Evolutionary conservation across 257 asterid genomes (phyloP).

Genomic region (Sherardia arvensis): DNA sequence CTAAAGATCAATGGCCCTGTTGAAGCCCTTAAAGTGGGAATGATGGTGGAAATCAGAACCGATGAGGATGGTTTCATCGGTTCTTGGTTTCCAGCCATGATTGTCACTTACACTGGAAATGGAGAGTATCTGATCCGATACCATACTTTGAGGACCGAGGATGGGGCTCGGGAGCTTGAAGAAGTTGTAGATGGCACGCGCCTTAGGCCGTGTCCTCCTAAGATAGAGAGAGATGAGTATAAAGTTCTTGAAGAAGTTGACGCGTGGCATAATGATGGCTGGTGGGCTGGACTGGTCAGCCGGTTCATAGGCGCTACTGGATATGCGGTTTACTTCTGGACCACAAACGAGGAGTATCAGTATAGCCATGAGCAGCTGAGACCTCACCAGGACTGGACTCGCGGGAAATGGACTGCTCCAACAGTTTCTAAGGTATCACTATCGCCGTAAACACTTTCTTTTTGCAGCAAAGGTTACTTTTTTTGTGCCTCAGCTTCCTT

Average conservation of each 20-base stretch:
- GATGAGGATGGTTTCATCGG: not conserved
- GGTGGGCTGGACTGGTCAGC: conserved; percentile 67
- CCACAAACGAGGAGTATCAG: conserved; percentile 19
- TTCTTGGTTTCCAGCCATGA: not conserved
- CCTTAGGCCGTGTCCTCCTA: not conserved
- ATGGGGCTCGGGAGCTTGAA: not conserved
- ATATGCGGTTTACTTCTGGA: conserved; percentile 31
- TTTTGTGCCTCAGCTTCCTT: no score
- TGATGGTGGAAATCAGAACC: not conserved
- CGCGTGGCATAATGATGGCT: conserved; percentile 64
- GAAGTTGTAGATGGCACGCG: no score
- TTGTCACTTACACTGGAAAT: not conserved
- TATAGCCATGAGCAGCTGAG: conserved; percentile 33
- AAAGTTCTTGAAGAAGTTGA: conserved; percentile 14
- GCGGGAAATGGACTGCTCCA: not conserved
- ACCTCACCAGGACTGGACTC: conserved; percentile 47
- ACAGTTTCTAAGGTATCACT: no score
- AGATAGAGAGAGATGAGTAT: not conserved
- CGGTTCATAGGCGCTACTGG: conserved; percentile 32
- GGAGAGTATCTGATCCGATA: not conserved
- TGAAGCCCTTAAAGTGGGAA: not conserved
- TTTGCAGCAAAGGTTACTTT: not conserved
- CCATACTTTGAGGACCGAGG: not conserved
- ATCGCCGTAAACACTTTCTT: no score
- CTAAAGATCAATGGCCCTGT: not conserved